Conservation (phyloP, 306 rosid species). For the Quercus ilex region DNA sequence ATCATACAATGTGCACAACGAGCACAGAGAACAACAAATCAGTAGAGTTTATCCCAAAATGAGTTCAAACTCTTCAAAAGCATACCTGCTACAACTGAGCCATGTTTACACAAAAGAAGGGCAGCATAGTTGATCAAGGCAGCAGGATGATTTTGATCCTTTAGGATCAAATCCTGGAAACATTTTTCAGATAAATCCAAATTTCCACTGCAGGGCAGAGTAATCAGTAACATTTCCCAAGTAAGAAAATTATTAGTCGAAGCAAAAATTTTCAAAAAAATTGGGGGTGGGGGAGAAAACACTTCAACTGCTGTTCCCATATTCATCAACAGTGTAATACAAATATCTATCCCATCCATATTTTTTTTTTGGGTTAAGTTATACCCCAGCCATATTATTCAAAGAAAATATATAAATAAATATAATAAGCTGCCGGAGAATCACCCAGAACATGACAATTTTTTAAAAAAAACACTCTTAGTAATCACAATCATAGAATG, state of each 20-base stretch:
- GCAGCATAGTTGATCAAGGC: constrained; percentile 86
- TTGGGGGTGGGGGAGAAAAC: background rate
- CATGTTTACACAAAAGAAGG: constrained; percentile 74
- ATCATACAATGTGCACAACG: background rate
- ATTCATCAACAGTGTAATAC: background rate
- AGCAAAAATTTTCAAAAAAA: background rate
- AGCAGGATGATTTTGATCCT: constrained; percentile 95
- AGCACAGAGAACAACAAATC: background rate
- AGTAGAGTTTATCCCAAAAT: background rate
- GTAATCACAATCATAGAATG: too few species aligned
- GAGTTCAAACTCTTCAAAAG: constrained; percentile 9
- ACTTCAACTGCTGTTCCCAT: background rate
- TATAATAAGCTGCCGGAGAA: background rate
- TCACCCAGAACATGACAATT: background rate
- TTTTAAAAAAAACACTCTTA: background rate
- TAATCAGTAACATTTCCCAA: constrained; percentile 13
- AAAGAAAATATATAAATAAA: background rate
- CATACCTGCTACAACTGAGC: constrained; percentile 84
- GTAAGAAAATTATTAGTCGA: background rate
- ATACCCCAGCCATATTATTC: background rate
- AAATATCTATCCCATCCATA: background rate
- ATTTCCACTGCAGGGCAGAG: constrained; percentile 62
- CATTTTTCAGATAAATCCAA: constrained; percentile 76
- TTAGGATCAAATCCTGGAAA: constrained; percentile 80
- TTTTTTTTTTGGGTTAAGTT: too few species aligned